A percentile compares a stretch with the other conserved stretches of the same genome.
These are phyloP conservation scores for Haplosporangium sp. DNA, from an alignment of 371 early-diverging fungal species.

Conservation along the genomic window DNA sequence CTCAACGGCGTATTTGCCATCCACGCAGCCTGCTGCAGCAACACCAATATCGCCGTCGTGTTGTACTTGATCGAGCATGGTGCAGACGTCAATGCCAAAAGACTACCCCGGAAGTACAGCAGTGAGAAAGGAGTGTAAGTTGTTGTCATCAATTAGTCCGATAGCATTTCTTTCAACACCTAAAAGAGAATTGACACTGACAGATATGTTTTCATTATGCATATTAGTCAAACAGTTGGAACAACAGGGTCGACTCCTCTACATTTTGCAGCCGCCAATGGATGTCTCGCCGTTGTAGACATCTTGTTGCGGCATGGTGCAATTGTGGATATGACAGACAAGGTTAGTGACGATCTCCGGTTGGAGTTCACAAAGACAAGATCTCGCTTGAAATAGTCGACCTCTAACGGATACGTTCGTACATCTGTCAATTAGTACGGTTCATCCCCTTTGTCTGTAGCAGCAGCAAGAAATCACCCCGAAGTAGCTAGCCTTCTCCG, in stretches of 20 bases:
- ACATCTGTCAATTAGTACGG: conserved; percentile 57
- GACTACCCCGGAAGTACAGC: conserved; percentile 51
- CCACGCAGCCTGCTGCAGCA: conserved; percentile 76
- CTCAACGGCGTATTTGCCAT: conserved; percentile 77
- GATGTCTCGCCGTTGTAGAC: conserved; percentile 68
- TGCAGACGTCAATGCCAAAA: conserved; percentile 76
- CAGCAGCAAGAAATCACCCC: conserved; percentile 67
- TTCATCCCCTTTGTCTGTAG: conserved; percentile 67
- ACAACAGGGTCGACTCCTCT: conserved; percentile 77
- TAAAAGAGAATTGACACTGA: not conserved
- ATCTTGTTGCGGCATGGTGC: conserved; percentile 73
- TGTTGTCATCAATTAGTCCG: not conserved
- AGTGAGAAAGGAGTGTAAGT: conserved; percentile 48
- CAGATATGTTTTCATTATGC: not conserved
- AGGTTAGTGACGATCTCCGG: conserved; percentile 39
- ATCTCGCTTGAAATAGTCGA: not conserved
- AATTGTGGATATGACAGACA: conserved; percentile 66
- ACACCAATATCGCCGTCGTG: conserved; percentile 72
- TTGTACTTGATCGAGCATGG: conserved; percentile 79
- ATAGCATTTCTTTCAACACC: not conserved
- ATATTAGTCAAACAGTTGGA: conserved; percentile 49
- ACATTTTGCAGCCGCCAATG: conserved; percentile 82
- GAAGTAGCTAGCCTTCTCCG: conserved; percentile 63
- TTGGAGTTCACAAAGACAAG: not conserved
- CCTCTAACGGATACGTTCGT: not conserved